Percentiles rank a stretch among this genome's conserved stretches.
These are phyloP conservation scores for Tephrocybe sp. DNA, from an alignment of 768 basidiomycete genomes.

Conservation along the genomic window DNA sequence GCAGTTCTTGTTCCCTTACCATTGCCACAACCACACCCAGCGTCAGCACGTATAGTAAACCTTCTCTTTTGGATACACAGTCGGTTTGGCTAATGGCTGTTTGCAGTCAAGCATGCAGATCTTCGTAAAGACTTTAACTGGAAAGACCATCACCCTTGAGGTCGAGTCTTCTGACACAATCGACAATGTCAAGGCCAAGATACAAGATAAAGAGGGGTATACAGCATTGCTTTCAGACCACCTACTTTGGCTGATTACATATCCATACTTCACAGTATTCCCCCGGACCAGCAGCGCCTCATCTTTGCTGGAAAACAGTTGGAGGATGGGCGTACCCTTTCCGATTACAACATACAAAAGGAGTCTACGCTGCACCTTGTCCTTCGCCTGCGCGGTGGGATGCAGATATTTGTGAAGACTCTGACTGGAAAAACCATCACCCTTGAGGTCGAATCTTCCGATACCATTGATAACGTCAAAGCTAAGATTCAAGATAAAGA, in stretches of 20 bases:
- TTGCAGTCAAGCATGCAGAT: conserved; percentile 17
- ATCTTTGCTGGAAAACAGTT: conserved; percentile 12
- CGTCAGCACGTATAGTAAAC: background rate
- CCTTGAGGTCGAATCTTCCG: conserved; percentile 21
- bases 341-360: conserved; percentile 12
- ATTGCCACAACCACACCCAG: conserved; percentile 12
- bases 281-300: conserved; percentile 11
- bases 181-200: conserved; percentile 12
- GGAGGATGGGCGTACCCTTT: conserved; percentile 7
- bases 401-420: conserved; percentile 29
- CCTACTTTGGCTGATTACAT: background rate
- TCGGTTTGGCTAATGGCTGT: background rate
- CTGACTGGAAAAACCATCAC: conserved; percentile 26
- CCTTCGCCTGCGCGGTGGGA: conserved; percentile 9
- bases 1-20: conserved; percentile 2
- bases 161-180: conserved; percentile 11
- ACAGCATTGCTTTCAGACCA: background rate
- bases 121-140: conserved; percentile 18
- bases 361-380: conserved; percentile 9
- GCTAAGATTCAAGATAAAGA: conserved; percentile 28
- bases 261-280: background rate
- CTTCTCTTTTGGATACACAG: background rate
- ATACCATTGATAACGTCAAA: conserved; percentile 22
- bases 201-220: conserved; percentile 14
- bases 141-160: conserved; percentile 14